Evolutionary conservation across 1,139 yeast genomes (phyloP).

Genomic region (Yamadazyma dendronema): DNA sequence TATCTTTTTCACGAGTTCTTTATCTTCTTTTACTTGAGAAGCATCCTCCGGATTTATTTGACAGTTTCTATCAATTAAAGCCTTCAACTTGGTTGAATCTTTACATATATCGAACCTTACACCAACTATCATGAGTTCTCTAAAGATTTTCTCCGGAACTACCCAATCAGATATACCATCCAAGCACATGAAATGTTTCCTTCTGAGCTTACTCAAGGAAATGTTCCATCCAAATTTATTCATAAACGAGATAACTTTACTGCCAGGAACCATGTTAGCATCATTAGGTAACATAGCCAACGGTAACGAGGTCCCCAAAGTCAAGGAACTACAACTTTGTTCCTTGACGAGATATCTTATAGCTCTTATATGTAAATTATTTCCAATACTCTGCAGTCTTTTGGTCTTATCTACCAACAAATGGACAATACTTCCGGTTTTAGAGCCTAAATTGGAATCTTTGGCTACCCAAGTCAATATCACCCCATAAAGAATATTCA

Average conservation of each 20-base stretch:
- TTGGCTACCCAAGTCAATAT: slow-evolving; percentile 55
- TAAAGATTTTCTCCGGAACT: slow-evolving; percentile 53
- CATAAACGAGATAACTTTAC: slow-evolving; percentile 31
- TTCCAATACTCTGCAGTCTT: slow-evolving; percentile 58
- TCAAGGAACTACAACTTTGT: slow-evolving; percentile 38
- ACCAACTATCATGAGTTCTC: slow-evolving; percentile 60
- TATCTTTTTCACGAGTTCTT: slow-evolving; percentile 15
- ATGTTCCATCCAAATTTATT: slow-evolving; percentile 41
- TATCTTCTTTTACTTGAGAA: slow-evolving; percentile 14
- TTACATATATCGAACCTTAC: slow-evolving; percentile 56
- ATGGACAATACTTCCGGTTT: slow-evolving; percentile 47
- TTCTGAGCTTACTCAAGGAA: slow-evolving; percentile 11
- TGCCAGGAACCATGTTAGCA: slow-evolving; percentile 19
- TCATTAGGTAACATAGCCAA: slow-evolving; percentile 43
- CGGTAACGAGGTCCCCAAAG: slow-evolving; percentile 56
- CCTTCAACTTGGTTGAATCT: slow-evolving; percentile 38
- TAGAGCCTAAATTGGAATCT: slow-evolving; percentile 16
- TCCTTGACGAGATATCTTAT: slow-evolving; percentile 50
- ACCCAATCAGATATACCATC: slow-evolving; percentile 44
- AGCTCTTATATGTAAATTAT: slow-evolving; percentile 55
- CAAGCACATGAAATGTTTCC: slow-evolving; percentile 39
- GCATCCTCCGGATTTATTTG: slow-evolving; percentile 2
- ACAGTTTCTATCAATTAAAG: slow-evolving; percentile 25
- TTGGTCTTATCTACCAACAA: slow-evolving; percentile 57
- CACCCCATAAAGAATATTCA: slow-evolving; percentile 56